A percentile compares a stretch with the other conserved stretches of the same genome.
These are phyloP conservation scores for Paecilomyces formosus DNA, from an alignment of 2,329 filamentous ascomycete species.

Conservation along the genomic window DNA sequence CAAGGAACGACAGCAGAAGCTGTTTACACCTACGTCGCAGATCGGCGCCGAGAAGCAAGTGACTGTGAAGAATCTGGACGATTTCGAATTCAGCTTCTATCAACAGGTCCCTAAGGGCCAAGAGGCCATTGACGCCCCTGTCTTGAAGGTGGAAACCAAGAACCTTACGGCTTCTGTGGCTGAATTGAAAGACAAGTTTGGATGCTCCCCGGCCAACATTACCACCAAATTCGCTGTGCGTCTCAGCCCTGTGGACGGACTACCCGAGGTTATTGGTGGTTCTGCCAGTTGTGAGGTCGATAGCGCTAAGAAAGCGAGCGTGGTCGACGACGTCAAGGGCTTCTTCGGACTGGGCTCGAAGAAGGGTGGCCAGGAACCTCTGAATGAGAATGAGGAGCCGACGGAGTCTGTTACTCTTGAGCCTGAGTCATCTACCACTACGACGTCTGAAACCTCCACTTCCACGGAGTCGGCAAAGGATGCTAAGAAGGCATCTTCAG, in stretches of 20 bases:
- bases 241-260: slow-evolving; percentile 64
- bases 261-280: slow-evolving; percentile 71
- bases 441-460: slow-evolving; percentile 39
- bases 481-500: slow-evolving; percentile 28
- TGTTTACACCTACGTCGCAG: slow-evolving; percentile 72
- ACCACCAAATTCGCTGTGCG: slow-evolving; percentile 71
- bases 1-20: slow-evolving; percentile 68
- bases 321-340: slow-evolving; percentile 93
- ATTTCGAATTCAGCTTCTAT: slow-evolving; percentile 73
- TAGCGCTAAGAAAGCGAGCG: slow-evolving; percentile 61
- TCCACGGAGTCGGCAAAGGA: slow-evolving; percentile 44
- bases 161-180: slow-evolving; percentile 82
- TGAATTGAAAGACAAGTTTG: slow-evolving; percentile 68
- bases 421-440: slow-evolving; percentile 40
- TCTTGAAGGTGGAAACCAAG: slow-evolving; percentile 63
- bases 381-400: slow-evolving; percentile 54
- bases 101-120: slow-evolving; percentile 55
- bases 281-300: slow-evolving; percentile 80
- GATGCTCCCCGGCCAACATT: slow-evolving; percentile 69
- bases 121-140: slow-evolving; percentile 48
- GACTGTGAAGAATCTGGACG: slow-evolving; percentile 71
- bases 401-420: slow-evolving; percentile 43
- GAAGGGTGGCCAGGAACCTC: slow-evolving; percentile 69
- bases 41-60: slow-evolving; percentile 77
- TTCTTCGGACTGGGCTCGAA: slow-evolving; percentile 90